These are phyloP conservation scores for Ophiostoma piceae DNA, from an alignment of 2,329 filamentous ascomycete species.

Conservation along the genomic window DNA sequence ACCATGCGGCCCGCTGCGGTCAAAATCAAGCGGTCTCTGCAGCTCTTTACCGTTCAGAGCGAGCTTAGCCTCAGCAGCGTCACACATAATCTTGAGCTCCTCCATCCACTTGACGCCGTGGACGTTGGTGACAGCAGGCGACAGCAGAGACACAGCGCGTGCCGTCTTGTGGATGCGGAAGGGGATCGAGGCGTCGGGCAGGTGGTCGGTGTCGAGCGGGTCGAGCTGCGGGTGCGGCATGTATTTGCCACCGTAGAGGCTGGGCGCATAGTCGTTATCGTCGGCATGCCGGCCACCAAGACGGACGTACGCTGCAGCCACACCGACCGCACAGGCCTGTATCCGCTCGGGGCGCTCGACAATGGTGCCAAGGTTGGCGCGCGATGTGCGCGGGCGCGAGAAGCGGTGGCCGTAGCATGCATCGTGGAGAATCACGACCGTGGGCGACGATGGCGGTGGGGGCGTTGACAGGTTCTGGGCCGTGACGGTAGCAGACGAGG, in stretches of 20 bases:
- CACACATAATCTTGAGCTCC: constrained; percentile 80
- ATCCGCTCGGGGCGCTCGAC: constrained; percentile 92
- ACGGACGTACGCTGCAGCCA: constrained; percentile 85
- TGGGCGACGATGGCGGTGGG: constrained; percentile 38
- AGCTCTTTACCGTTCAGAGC: constrained; percentile 74
- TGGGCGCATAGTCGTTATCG: constrained; percentile 40
- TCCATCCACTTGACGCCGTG: constrained; percentile 93
- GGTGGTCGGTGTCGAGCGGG: constrained; percentile 37
- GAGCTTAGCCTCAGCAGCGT: constrained; percentile 70
- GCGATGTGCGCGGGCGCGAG: constrained; percentile 72
- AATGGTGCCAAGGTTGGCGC: constrained; percentile 67
- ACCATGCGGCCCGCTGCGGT: constrained; percentile 33
- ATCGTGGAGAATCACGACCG: constrained; percentile 83
- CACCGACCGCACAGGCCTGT: constrained; percentile 73
- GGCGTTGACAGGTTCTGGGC: background rate
- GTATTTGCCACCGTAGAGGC: constrained; percentile 34
- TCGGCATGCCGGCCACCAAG: constrained; percentile 74
- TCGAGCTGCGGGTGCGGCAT: constrained; percentile 61
- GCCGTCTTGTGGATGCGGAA: constrained; percentile 82
- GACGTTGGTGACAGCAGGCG: constrained; percentile 78
- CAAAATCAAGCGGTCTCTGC: constrained; percentile 56
- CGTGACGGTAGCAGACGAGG: background rate
- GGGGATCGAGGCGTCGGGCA: constrained; percentile 58
- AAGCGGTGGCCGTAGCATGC: constrained; percentile 92
- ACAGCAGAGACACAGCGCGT: constrained; percentile 64